A percentile compares a stretch with the other conserved stretches of the same genome.
Evolutionary conservation across 768 basidiomycete species (phyloP).

Genomic region (Psilocybe cyanescens): DNA sequence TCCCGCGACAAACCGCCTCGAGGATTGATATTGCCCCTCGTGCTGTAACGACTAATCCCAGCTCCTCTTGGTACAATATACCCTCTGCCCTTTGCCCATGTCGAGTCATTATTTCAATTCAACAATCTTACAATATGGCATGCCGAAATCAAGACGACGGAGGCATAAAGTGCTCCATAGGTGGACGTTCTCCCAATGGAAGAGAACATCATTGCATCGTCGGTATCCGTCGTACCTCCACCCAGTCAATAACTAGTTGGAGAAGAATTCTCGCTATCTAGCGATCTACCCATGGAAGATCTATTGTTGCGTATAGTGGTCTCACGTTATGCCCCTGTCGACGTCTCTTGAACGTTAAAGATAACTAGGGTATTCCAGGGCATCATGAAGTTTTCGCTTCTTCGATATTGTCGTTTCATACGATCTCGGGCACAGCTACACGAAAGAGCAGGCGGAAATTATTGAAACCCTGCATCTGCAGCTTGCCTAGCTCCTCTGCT

Average conservation of each 20-base stretch:
- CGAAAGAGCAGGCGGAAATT: not conserved
- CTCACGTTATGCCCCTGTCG: not conserved
- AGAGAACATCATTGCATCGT: not conserved
- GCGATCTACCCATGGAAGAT: not conserved
- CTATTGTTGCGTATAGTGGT: not conserved
- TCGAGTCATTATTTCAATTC: not conserved
- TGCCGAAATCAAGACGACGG: not conserved
- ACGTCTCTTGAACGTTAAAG: not conserved
- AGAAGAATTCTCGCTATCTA: not conserved
- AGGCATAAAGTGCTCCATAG: not conserved
- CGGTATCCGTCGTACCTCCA: not conserved
- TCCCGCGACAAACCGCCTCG: not conserved
- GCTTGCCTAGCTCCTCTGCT: not conserved
- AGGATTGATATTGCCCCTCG: not conserved
- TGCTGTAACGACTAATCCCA: not conserved
- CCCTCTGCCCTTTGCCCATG: not conserved
- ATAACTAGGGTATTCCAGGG: not conserved
- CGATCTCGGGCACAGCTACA: not conserved
- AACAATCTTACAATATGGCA: not conserved
- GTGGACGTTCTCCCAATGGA: not conserved
- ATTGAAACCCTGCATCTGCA: not conserved
- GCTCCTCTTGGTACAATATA: not conserved
- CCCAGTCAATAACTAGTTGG: not conserved
- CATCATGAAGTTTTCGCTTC: not conserved
- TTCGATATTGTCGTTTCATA: not conserved